Evolutionary conservation across 164 flowering plant genomes (phyloP).

Genomic region (Protea cynaroides): DNA sequence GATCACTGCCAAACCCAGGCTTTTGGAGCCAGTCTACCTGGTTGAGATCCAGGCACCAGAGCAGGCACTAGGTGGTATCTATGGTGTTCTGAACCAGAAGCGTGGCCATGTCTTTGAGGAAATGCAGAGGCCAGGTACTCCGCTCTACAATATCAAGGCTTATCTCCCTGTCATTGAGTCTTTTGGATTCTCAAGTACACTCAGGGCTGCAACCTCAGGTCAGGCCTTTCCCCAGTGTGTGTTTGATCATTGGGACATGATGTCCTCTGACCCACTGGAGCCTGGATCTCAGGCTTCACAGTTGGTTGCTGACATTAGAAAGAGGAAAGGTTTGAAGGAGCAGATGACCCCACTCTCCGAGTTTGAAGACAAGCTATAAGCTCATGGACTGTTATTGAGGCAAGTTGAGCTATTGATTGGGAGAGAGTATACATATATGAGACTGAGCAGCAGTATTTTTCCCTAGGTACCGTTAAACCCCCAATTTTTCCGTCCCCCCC

Average conservation of each 20-base stretch:
- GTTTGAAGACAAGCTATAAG: constrained; percentile 49
- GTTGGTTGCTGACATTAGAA: constrained; percentile 36
- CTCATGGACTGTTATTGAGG: too few relatives aligned
- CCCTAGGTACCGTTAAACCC: too few relatives aligned
- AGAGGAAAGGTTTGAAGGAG: constrained; percentile 55
- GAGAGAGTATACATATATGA: too few relatives aligned
- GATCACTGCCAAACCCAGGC: constrained; percentile 29
- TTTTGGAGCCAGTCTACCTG: constrained; percentile 26
- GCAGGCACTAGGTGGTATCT: constrained; percentile 53
- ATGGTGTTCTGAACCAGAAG: constrained; percentile 48
- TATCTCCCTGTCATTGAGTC: constrained; percentile 45
- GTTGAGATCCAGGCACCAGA: constrained; percentile 39
- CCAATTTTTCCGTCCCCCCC: too few relatives aligned
- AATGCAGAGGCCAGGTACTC: constrained; percentile 60
- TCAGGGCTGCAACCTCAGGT: constrained; percentile 54
- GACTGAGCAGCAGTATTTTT: neutral
- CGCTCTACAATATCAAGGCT: constrained; percentile 18
- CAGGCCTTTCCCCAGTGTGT: constrained; percentile 62
- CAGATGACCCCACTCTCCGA: constrained; percentile 53
- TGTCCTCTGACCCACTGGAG: constrained; percentile 49
- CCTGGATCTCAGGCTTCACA: constrained; percentile 31
- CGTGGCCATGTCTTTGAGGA: constrained; percentile 62
- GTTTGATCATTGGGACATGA: constrained; percentile 63
- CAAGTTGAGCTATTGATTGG: too few relatives aligned
- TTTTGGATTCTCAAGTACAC: constrained; percentile 36